Evolutionary conservation across 2,329 filamentous ascomycete species (phyloP), one percentile per base, ranked within the genome.

Genomic region (Pseudogymnoascus verrucosus): DNA sequence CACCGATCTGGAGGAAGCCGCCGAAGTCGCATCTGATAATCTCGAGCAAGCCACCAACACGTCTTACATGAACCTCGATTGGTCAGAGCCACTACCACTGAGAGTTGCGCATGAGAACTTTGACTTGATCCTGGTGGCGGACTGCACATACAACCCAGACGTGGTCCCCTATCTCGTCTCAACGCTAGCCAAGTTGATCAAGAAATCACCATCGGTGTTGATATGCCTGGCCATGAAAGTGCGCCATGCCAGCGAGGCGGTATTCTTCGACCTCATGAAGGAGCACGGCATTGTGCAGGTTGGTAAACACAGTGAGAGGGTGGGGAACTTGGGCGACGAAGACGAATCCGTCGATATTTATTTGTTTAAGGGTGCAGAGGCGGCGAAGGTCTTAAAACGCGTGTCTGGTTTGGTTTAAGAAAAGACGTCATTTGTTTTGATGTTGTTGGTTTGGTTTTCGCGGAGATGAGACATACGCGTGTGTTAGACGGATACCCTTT

Each of bases 71-170:
- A 76, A 82, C 2, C 78, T 90, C 4, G 84, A 89, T 71, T 91
- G 88, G 88, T 80, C 84, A n/a, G 72, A 78, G 12, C 72, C 78
- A 3, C 73, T 86, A 5, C 67, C 71, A 7, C 0, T 61, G 0
- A 37, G 57, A n/a, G 57, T 79, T 10, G 69, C 68, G 21, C 67
- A 69, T 23, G 70, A 69, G 39, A 69, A 69, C 10, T 79, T 84
- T 69, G 83, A 89, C 71, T 70, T 90, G 36, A 78, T 90, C 21
- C 71, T 89, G 3, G 82, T 89, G 1, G 85, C 86, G 1, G 88
- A 91, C 72, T 90, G 88, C 74, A 90, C 87, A 1, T 91, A 91
- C 75, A 90, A 90, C 71, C 78, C 82, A 14, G 86, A 89, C 69
- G 88, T 84, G 65, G 81, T 87, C 61, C 84, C 85, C 2, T 79